These are phyloP conservation scores for Rauvolfia tetraphylla DNA, from an alignment of 257 asterid species.

Conservation along the genomic window DNA sequence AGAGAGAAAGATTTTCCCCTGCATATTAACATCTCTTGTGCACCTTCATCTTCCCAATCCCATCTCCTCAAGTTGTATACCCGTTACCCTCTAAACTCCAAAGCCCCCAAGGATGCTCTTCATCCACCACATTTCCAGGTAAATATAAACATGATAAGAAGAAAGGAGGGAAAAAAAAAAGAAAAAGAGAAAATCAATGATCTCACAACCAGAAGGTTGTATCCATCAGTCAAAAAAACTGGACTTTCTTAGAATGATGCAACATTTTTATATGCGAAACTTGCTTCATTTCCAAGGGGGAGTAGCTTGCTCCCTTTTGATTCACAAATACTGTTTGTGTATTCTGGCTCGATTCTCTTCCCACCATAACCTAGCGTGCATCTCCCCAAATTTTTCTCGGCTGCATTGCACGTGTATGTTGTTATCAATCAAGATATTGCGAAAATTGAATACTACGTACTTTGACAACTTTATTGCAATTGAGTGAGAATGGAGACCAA, in stretches of 20 bases:
- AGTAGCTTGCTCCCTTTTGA: conserved; percentile 1
- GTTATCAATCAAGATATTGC: neutral
- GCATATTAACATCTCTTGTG: conserved; percentile 5
- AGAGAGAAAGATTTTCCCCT: neutral
- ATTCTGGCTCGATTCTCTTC: conserved; percentile 84
- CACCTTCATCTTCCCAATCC: conserved; percentile 14
- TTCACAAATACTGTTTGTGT: conserved; percentile 72
- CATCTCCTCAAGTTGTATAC: conserved; percentile 20
- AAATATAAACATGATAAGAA: conserved; percentile 11
- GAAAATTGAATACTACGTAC: neutral
- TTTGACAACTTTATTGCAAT: neutral
- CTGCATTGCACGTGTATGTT: conserved; percentile 32
- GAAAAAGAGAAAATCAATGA: neutral
- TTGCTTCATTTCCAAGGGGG: conserved; percentile 4
- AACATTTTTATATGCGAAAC: conserved; percentile 9
- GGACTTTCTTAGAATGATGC: conserved; percentile 15
- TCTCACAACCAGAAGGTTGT: conserved; percentile 30
- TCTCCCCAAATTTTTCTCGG: conserved; percentile 84
- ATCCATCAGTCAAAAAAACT: conserved; percentile 17
- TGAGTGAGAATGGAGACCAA: conserved; percentile 15
- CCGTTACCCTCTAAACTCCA: conserved; percentile 15
- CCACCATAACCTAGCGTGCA: conserved; percentile 91
- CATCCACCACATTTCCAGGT: conserved; percentile 18
- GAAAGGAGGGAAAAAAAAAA: neutral
- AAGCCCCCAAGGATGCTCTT: conserved; percentile 10